Base-by-base conservation (phyloP, 2,329 filamentous ascomycete genomes). In the Ophiostoma triangulosporum region DNA sequence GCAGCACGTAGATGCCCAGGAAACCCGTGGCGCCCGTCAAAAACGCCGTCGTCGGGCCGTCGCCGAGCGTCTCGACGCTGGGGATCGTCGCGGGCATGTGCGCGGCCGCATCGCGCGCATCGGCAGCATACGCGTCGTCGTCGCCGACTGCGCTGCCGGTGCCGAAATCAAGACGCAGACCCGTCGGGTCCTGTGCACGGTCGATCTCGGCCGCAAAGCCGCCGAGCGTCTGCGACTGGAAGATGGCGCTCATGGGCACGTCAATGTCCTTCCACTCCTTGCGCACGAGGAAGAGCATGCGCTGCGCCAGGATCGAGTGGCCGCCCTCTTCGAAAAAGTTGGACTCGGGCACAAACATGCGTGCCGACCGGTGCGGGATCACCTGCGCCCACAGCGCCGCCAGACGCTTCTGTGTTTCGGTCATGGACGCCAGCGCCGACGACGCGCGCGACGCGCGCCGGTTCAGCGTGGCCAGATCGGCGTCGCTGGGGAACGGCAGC, bases 21-120 rank as follows among this genome's bases (percentile, higher is more conserved):
- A 96, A 96, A 2, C 90, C 90, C 5, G 90, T 96, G 4, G 87
- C 88, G 43, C 91, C 89, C 3, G 90, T 96, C 5, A 96, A 70
- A 66, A 96, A 86, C 11, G 93, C 74, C 0, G 83, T 88, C 57
- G 70, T 55, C 54, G 67, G 57, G 57, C 29, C 35, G 9, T 40
- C n/a, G 20, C 24, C 24, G 38, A 17, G 24, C 3, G 45, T 9
- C 35, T 49, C 50, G 20, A 22, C 32, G 8, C 50, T 20, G 3
- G 59, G 56, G 26, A 66, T 61, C n/a, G 60, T 55, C 6, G 56
- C 56, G 48, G 48, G 65, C 59, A 6, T 64, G 55, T 11, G 58
- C 22, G 14, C 36, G 4, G 54, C 33, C 4, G 50, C 48, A 22
- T 56, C 54, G 20, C 51, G 52, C 4, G 54, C 54, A 31, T 56